A percentile compares a stretch with the other conserved stretches of the same genome.
phyloP scores from a whole-genome alignment of 1,284 basidiomycete genomes.

The Ceratobasidium papillatum region DNA sequence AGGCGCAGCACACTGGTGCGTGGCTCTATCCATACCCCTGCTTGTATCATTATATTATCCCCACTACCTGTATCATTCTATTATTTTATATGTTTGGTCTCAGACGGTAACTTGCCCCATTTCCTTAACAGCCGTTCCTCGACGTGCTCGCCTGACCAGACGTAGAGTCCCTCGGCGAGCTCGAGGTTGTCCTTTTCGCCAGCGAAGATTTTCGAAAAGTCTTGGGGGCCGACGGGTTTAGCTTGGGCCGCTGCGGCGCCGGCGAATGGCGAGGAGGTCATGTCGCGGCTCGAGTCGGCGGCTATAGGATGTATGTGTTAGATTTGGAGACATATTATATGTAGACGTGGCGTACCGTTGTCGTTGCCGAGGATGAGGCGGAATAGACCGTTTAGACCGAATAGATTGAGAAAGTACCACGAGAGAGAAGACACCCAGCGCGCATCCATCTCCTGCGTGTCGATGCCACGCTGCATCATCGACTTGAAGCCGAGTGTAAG shows the following conservation, averaged over 20 bases:
- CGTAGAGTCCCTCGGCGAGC: conserved; percentile 84
- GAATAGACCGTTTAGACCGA: conserved; percentile 96
- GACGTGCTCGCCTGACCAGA: conserved; percentile 81
- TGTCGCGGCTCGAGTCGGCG: conserved; percentile 78
- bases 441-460: conserved; percentile 97
- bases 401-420: conserved; percentile 99
- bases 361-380: conserved; percentile 91
- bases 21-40: neutral
- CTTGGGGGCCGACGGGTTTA: conserved; percentile 66
- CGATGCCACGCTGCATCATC: conserved; percentile 97
- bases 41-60: conserved; percentile 14
- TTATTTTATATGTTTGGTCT: conserved; percentile 46
- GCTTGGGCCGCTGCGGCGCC: conserved; percentile 59
- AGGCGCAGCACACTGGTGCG: conserved; percentile 27
- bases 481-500: conserved; percentile 97
- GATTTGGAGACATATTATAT: neutral
- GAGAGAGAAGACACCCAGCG: conserved; percentile 98
- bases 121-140: conserved; percentile 79
- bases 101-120: conserved; percentile 65
- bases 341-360: conserved; percentile 70
- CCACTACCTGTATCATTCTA: conserved; percentile 25
- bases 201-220: conserved; percentile 90
- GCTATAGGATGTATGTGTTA: conserved; percentile 56
- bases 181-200: conserved; percentile 94
- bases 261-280: conserved; percentile 77